A percentile compares a stretch with the other conserved stretches of the same genome.
Evolutionary conservation across 208 protist genomes (phyloP).

Genomic region (Trypanosoma boissoni): DNA sequence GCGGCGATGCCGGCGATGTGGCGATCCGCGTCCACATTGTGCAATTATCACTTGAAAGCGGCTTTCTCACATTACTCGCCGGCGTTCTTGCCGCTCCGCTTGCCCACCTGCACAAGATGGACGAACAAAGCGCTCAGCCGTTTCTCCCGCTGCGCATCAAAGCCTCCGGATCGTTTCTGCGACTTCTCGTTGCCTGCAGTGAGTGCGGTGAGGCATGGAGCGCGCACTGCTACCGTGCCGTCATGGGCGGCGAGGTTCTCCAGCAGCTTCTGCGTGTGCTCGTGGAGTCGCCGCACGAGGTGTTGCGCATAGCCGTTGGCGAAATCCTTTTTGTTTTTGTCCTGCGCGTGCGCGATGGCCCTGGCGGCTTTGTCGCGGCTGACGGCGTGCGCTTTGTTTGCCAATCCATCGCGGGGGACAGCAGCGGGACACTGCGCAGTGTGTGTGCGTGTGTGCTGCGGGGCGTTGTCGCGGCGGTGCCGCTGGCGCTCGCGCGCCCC

Average conservation of each 20-base stretch:
- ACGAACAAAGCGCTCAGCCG: slow-evolving; percentile 5
- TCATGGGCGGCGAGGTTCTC: slow-evolving; percentile 3
- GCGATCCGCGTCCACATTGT: not conserved
- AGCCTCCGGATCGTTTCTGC: slow-evolving; percentile 4
- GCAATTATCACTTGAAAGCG: slow-evolving; percentile 7
- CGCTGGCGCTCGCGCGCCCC: not conserved
- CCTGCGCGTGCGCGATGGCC: slow-evolving; percentile 6
- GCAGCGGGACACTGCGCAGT: slow-evolving; percentile 6
- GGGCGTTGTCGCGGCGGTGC: slow-evolving; percentile 6
- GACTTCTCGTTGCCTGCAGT: slow-evolving; percentile 4
- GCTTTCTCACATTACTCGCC: slow-evolving; percentile 11
- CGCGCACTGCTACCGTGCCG: slow-evolving; percentile 2
- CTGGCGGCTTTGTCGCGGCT: not conserved
- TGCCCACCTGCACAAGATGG: slow-evolving; percentile 12
- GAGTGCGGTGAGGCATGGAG: not conserved
- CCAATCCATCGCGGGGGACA: slow-evolving; percentile 1
- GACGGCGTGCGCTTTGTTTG: slow-evolving; percentile 2
- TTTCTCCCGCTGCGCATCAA: slow-evolving; percentile 22
- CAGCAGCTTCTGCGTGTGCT: slow-evolving; percentile 9
- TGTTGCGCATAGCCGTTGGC: slow-evolving; percentile 2
- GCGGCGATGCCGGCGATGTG: not conserved
- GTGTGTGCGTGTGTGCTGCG: slow-evolving; percentile 17
- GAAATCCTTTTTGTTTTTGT: slow-evolving; percentile 20
- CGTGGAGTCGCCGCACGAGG: slow-evolving; percentile 13
- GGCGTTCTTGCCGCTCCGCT: slow-evolving; percentile 7